These are phyloP conservation scores for Phytopythium chamaehyphon DNA, from an alignment of 352 stramenopile species.

Conservation along the genomic window DNA sequence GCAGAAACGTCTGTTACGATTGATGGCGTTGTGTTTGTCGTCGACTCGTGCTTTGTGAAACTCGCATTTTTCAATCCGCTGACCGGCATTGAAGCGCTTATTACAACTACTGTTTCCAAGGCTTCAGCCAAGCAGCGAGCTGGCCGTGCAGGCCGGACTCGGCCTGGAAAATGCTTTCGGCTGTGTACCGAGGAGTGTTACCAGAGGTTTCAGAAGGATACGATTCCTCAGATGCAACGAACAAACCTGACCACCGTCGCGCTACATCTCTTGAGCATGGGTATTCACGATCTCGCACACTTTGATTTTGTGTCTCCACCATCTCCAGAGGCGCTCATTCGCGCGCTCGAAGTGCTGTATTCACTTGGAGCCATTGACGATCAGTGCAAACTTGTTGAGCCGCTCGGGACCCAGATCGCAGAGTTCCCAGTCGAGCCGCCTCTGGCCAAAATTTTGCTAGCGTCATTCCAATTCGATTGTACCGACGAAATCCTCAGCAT, in stretches of 20 bases:
- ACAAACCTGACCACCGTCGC: constrained; percentile 68
- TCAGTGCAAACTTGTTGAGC: constrained; percentile 53
- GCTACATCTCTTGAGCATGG: constrained; percentile 77
- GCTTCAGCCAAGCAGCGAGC: constrained; percentile 95
- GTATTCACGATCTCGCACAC: constrained; percentile 80
- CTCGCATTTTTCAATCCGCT: constrained; percentile 82
- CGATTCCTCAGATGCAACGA: constrained; percentile 81
- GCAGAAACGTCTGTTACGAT: constrained; percentile 98
- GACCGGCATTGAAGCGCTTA: constrained; percentile 73
- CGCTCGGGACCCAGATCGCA: constrained; percentile 92
- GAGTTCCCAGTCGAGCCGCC: constrained; percentile 97
- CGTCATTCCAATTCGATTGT: constrained; percentile 75
- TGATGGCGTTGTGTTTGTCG: constrained; percentile 89
- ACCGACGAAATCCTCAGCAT: constrained; percentile 94
- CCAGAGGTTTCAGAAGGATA: constrained; percentile 44
- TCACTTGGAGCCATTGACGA: constrained; percentile 62
- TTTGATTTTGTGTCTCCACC: constrained; percentile 83
- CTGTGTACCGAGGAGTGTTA: constrained; percentile 67
- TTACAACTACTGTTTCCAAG: constrained; percentile 95
- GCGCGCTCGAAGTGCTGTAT: constrained; percentile 65
- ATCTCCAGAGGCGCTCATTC: constrained; percentile 63
- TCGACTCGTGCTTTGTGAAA: constrained; percentile 79
- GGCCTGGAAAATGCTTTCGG: constrained; percentile 75
- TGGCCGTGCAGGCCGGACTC: constrained; percentile 90
- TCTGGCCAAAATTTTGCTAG: constrained; percentile 62